Evolutionary conservation across 1,284 basidiomycete genomes (phyloP).

Genomic region (Taiwanofungus camphoratus): DNA sequence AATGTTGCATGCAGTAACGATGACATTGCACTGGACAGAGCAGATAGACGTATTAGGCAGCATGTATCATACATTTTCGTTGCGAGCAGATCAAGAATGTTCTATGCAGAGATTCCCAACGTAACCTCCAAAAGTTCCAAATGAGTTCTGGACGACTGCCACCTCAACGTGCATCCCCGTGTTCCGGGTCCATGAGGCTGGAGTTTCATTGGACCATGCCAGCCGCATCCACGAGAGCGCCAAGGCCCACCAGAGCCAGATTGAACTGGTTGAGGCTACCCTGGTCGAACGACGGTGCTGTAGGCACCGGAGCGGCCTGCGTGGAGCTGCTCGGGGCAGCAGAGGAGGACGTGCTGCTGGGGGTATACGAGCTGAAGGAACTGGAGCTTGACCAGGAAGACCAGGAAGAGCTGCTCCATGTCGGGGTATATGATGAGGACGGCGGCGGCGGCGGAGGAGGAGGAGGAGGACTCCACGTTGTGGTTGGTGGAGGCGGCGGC

Average conservation of each 20-base stretch:
- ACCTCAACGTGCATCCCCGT: too few relatives aligned
- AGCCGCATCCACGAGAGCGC: conserved; percentile 11
- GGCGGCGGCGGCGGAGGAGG: conserved; percentile 2
- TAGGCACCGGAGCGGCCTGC: conserved; percentile 1
- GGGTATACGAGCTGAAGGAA: conserved; percentile 1
- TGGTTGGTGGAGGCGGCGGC: neutral
- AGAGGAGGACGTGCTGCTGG: conserved; percentile 3
- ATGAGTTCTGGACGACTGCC: too few relatives aligned
- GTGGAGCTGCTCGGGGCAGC: conserved; percentile 1
- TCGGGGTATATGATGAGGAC: neutral
- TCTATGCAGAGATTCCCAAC: too few relatives aligned
- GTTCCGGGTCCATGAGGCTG: neutral
- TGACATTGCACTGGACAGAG: neutral
- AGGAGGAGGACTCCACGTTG: neutral
- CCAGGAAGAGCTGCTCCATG: neutral
- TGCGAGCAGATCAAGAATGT: too few relatives aligned
- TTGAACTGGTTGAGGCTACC: conserved; percentile 20
- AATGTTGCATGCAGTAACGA: neutral
- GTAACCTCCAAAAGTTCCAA: too few relatives aligned
- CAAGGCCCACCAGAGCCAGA: conserved; percentile 18
- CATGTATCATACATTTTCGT: conserved; percentile 5
- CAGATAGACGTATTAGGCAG: neutral
- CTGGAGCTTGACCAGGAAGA: neutral
- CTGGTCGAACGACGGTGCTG: conserved; percentile 12
- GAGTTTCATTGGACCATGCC: neutral